These are phyloP conservation scores for Cladosporium sp. DNA, from an alignment of 2,329 filamentous ascomycete species.

Conservation along the genomic window DNA sequence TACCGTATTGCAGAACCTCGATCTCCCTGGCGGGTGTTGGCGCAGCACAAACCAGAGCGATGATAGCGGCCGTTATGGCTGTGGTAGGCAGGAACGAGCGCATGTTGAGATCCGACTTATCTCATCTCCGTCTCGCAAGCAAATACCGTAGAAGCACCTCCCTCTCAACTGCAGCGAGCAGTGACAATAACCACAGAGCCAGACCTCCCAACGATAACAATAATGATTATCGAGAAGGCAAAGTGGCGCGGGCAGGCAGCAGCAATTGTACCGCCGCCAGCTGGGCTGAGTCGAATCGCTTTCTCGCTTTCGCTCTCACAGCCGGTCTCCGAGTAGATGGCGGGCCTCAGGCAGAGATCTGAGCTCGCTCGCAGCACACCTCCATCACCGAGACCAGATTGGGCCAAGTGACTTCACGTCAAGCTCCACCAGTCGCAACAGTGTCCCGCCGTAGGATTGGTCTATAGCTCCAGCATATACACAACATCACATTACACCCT, in stretches of 20 bases:
- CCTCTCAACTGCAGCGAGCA: slow-evolving; percentile 4
- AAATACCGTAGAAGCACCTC: background rate
- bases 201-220: background rate
- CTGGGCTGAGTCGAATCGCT: background rate
- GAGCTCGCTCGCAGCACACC: background rate
- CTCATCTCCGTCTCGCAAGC: background rate
- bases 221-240: background rate
- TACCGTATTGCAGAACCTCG: slow-evolving; percentile 11
- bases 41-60: slow-evolving; percentile 4
- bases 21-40: slow-evolving; percentile 5
- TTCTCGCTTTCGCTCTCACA: background rate
- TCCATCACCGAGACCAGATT: background rate
- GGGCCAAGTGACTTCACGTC: slow-evolving; percentile 6
- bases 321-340: too few relatives aligned
- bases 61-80: background rate
- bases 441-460: background rate
- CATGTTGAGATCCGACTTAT: slow-evolving; percentile 1
- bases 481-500: background rate
- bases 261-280: background rate
- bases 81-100: slow-evolving; percentile 7
- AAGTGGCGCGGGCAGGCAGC: background rate
- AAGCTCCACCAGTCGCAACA: slow-evolving; percentile 1
- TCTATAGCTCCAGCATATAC: background rate
- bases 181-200: background rate
- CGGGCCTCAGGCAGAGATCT: background rate